Evolutionary conservation across 768 basidiomycete species (phyloP).

Genomic region (Hypholoma sublateritium): DNA sequence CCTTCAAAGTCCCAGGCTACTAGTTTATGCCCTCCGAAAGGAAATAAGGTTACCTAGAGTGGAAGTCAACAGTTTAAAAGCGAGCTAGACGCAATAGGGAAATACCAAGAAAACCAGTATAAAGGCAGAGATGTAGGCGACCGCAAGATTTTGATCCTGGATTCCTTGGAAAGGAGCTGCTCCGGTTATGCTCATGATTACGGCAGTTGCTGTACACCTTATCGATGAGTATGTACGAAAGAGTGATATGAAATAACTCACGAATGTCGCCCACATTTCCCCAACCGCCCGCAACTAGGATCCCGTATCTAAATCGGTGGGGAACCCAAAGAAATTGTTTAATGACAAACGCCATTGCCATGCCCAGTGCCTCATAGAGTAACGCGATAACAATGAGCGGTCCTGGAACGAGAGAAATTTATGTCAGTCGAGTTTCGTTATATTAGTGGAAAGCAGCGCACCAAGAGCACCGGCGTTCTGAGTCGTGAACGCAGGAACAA

Average conservation of each 20-base stretch:
- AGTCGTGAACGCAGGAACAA: slow-evolving; percentile 62
- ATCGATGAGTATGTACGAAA: not conserved
- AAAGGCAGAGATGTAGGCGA: slow-evolving; percentile 67
- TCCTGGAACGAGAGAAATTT: slow-evolving; percentile 34
- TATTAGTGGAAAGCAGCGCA: slow-evolving; percentile 19
- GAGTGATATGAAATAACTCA: slow-evolving; percentile 30
- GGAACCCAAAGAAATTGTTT: slow-evolving; percentile 75
- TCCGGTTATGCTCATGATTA: slow-evolving; percentile 62
- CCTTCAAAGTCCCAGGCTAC: slow-evolving; percentile 65
- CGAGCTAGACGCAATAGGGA: not conserved
- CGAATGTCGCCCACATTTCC: slow-evolving; percentile 72
- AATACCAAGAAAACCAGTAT: slow-evolving; percentile 57
- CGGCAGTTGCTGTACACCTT: slow-evolving; percentile 53
- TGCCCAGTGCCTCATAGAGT: slow-evolving; percentile 57
- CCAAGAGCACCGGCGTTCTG: slow-evolving; percentile 58
- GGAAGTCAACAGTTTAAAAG: not conserved
- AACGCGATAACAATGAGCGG: slow-evolving; percentile 63
- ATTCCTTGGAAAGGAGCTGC: slow-evolving; percentile 60
- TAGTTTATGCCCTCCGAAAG: slow-evolving; percentile 54
- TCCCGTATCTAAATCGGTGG: slow-evolving; percentile 70
- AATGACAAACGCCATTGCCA: slow-evolving; percentile 51
- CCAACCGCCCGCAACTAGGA: slow-evolving; percentile 70
- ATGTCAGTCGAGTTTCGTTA: not conserved
- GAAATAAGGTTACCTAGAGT: slow-evolving; percentile 61
- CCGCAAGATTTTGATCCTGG: slow-evolving; percentile 56